phyloP scores from a whole-genome alignment of 176 grass and related monocot species.

The Carex scoparia region DNA sequence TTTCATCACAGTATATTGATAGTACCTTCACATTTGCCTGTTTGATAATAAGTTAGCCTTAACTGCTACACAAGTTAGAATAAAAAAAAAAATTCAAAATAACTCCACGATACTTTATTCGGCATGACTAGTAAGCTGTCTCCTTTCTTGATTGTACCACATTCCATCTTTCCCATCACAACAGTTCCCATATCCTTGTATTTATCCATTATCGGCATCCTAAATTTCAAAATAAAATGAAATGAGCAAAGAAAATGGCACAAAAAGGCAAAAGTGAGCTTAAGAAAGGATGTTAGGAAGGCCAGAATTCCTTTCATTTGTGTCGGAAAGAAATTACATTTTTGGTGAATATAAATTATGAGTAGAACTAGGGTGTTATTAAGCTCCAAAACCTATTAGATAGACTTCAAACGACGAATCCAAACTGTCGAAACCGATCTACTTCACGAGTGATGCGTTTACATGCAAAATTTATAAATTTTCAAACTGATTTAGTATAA shows the following conservation, averaged over 20 bases:
- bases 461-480: too few relatives aligned
- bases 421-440: too few relatives aligned
- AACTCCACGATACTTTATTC: slow-evolving; percentile 54
- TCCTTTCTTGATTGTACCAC: slow-evolving; percentile 70
- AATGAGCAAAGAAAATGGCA: background rate
- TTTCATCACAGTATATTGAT: slow-evolving; percentile 70
- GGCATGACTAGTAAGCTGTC: slow-evolving; percentile 89
- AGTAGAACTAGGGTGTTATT: too few relatives aligned
- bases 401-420: too few relatives aligned
- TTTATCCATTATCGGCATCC: slow-evolving; percentile 97
- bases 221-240: slow-evolving; percentile 2
- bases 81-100: background rate
- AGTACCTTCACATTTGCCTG: slow-evolving; percentile 82
- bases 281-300: background rate
- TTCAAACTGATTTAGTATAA: too few relatives aligned
- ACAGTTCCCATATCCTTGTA: slow-evolving; percentile 97
- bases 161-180: slow-evolving; percentile 93
- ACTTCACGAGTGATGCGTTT: too few relatives aligned
- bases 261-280: background rate
- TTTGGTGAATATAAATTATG: background rate
- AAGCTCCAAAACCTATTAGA: too few relatives aligned
- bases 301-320: background rate
- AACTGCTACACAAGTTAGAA: background rate
- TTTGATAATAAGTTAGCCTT: slow-evolving; percentile 18
- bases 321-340: background rate